Percentiles rank a stretch among this genome's conserved stretches.
These are phyloP conservation scores for Phytomonas francai DNA, from an alignment of 208 protist species.

Conservation along the genomic window DNA sequence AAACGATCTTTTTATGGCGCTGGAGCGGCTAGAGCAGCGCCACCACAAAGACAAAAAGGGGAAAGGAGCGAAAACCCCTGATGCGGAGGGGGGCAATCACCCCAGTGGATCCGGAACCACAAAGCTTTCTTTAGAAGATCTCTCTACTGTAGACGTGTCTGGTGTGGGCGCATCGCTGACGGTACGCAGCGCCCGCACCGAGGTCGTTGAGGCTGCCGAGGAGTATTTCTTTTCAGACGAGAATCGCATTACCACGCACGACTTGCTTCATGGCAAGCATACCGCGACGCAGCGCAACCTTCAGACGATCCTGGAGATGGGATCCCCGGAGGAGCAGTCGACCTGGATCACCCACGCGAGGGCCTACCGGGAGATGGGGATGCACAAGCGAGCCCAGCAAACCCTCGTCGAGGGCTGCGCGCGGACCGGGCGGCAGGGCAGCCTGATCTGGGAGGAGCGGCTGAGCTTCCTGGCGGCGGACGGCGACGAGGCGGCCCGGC, in stretches of 20 bases:
- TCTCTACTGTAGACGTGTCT: slow-evolving; percentile 21
- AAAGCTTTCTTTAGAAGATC: slow-evolving; percentile 43
- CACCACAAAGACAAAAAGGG: slow-evolving; percentile 8
- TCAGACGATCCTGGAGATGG: slow-evolving; percentile 61
- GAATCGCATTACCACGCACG: slow-evolving; percentile 46
- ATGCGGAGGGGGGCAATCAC: background rate
- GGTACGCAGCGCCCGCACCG: slow-evolving; percentile 57
- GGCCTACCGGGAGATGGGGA: slow-evolving; percentile 65
- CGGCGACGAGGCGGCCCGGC: slow-evolving; percentile 29
- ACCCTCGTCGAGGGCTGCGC: slow-evolving; percentile 64
- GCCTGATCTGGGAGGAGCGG: slow-evolving; percentile 73
- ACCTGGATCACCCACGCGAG: slow-evolving; percentile 80
- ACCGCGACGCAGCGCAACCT: slow-evolving; percentile 30
- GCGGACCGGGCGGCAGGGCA: slow-evolving; percentile 47
- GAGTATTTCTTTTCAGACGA: slow-evolving; percentile 69
- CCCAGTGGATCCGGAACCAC: background rate
- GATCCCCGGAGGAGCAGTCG: slow-evolving; percentile 67
- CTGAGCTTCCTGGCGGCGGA: slow-evolving; percentile 19
- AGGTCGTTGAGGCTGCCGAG: slow-evolving; percentile 57
- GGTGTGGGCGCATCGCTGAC: slow-evolving; percentile 14
- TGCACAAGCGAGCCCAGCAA: slow-evolving; percentile 43
- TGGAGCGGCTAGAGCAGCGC: slow-evolving; percentile 51
- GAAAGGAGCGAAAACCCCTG: background rate
- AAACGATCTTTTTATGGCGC: slow-evolving; percentile 32
- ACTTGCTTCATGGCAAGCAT: slow-evolving; percentile 38